A percentile compares a stretch with the other conserved stretches of the same genome.
phyloP scores from a whole-genome alignment of 164 flowering plant species.

The Litsea cubeba region DNA sequence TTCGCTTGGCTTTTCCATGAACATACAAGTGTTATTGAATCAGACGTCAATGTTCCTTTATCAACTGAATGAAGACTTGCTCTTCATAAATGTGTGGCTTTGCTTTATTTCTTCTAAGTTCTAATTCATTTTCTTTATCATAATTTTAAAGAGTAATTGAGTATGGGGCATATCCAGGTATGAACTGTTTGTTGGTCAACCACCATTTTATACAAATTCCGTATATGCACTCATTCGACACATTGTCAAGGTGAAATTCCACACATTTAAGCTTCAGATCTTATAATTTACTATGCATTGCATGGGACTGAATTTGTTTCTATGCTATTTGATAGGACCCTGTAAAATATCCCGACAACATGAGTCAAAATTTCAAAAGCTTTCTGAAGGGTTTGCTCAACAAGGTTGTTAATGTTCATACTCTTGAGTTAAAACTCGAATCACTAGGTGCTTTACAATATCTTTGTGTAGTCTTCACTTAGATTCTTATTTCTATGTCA shows the following conservation, averaged over 20 bases:
- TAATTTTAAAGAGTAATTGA: neutral
- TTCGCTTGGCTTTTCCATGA: no score
- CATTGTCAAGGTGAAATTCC: slow-evolving; percentile 70
- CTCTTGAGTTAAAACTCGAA: slow-evolving; percentile 1
- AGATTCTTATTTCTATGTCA: slow-evolving; percentile 2
- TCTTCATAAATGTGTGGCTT: neutral
- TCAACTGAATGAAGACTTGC: neutral
- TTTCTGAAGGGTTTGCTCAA: slow-evolving; percentile 90
- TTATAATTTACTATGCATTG: neutral
- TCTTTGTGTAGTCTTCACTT: neutral
- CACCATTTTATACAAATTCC: slow-evolving; percentile 98
- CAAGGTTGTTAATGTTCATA: slow-evolving; percentile 47
- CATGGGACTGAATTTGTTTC: neutral
- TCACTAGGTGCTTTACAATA: neutral
- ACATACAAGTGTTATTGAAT: neutral
- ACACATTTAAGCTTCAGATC: neutral
- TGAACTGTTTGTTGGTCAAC: slow-evolving; percentile 97
- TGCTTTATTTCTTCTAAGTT: no score
- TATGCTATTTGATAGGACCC: slow-evolving; percentile 65
- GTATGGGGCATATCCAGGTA: slow-evolving; percentile 49
- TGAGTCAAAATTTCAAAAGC: slow-evolving; percentile 75
- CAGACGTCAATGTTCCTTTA: neutral
- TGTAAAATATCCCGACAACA: slow-evolving; percentile 91
- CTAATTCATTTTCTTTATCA: neutral
- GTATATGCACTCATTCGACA: slow-evolving; percentile 91